Evolutionary conservation across 2,329 filamentous ascomycete species (phyloP), one percentile per base, ranked within the genome.

Genomic region (Alternaria triticimaculans): DNA sequence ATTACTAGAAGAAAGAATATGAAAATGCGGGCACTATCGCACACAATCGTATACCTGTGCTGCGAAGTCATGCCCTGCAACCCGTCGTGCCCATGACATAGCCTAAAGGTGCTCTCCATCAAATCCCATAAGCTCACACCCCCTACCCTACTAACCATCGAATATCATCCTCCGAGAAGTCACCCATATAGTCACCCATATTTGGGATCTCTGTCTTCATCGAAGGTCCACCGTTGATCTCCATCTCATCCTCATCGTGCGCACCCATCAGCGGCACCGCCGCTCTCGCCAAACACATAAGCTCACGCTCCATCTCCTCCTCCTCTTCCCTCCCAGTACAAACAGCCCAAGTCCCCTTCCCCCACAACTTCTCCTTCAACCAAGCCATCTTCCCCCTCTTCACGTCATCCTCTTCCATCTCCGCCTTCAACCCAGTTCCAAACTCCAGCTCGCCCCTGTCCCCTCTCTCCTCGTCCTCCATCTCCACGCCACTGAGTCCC

Each of bases 1-100:
- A 96, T 62, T 97, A 97, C 80, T 63, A 63, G 11, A 25, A 25
- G 18, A 37, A 28, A 30, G 26, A 33, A 30, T 18, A 7, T 46
- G 9, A 23, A 26, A 57, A 12, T 10, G 3, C 11, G 23, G 15
- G 20, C 3, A 26, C 20, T 5, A 18, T 14, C 8, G 14, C 11
- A 4, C 2, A 25, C 7, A 6, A 25, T 2, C 6, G 26, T 14
- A 14, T 20, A 23, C 9, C 6, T 2, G 12, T 18, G 14, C 5
- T 14, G 11, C 18, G 2, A 10, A 51, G 14, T 14, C 18, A 51
- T 12, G 26, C n/a, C 48, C 11, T 15, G 7, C 18, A 30, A 11
- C 1, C 20, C n/a, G 15, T 50, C 48, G 48, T 7, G 26, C 26
- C 11, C 18, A 23, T 33, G 11, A n/a, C 5, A 14, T 37, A 51